These are phyloP conservation scores for Lichtheimia ramosa DNA, from an alignment of 371 early-diverging fungal species.

Conservation along the genomic window DNA sequence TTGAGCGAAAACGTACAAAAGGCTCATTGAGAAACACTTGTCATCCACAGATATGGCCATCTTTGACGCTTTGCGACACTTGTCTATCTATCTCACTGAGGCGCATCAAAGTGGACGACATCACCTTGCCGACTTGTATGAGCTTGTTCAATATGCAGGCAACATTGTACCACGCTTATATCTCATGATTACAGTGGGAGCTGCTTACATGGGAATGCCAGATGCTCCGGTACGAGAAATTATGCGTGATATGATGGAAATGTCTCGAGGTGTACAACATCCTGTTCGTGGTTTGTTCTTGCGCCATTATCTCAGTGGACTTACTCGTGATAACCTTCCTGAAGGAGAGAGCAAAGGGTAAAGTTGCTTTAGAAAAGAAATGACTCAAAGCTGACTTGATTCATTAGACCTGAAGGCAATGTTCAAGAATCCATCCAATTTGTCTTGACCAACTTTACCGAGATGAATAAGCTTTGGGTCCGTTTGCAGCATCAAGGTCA, in stretches of 20 bases:
- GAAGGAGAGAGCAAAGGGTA: conserved; percentile 58
- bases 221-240: conserved; percentile 91
- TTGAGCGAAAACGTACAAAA: background rate
- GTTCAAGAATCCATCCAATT: conserved; percentile 90
- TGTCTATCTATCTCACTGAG: conserved; percentile 83
- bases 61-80: conserved; percentile 91
- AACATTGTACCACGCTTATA: conserved; percentile 97
- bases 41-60: conserved; percentile 82
- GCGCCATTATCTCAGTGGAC: conserved; percentile 88
- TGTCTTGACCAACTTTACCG: conserved; percentile 93
- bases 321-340: conserved; percentile 89
- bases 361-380: background rate
- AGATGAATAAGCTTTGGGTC: conserved; percentile 99
- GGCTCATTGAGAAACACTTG: too few relatives aligned
- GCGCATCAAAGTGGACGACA: conserved; percentile 83
- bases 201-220: conserved; percentile 87
- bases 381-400: background rate
- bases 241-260: conserved; percentile 97
- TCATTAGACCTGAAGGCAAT: conserved; percentile 73
- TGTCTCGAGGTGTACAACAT: conserved; percentile 96
- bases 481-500: conserved; percentile 95
- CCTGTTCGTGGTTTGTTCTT: conserved; percentile 95
- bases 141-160: conserved; percentile 95
- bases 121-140: conserved; percentile 94
- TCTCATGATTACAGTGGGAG: conserved; percentile 96